phyloP scores from a whole-genome alignment of 306 rosid genomes.

The Oemleria cerasiformis region DNA sequence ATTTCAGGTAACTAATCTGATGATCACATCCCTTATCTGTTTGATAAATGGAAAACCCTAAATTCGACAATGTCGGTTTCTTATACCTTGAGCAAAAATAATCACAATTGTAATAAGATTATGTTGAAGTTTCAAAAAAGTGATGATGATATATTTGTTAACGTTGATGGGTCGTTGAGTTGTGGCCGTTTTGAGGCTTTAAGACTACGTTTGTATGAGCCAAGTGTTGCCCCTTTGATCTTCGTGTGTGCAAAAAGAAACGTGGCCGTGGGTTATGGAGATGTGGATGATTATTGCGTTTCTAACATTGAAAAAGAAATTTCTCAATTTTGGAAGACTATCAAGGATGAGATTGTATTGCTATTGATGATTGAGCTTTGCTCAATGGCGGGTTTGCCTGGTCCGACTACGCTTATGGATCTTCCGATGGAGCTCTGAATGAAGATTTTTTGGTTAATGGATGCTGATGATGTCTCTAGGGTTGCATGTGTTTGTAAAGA shows the following conservation, averaged over 20 bases:
- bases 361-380: slow-evolving; percentile 77
- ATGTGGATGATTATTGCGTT: too few relatives aligned
- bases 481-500: slow-evolving; percentile 56
- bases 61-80: background rate
- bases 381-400: slow-evolving; percentile 27
- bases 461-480: slow-evolving; percentile 56
- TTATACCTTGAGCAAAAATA: too few relatives aligned
- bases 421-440: slow-evolving; percentile 63
- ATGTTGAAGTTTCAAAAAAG: too few relatives aligned
- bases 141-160: too few relatives aligned
- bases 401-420: slow-evolving; percentile 63
- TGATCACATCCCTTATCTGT: too few relatives aligned
- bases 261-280: too few relatives aligned
- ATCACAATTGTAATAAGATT: too few relatives aligned
- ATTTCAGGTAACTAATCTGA: slow-evolving; percentile 32
- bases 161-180: too few relatives aligned
- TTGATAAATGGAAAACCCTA: background rate
- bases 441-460: slow-evolving; percentile 55
- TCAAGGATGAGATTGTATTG: slow-evolving; percentile 65
- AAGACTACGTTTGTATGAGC: too few relatives aligned
- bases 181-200: too few relatives aligned
- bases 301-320: slow-evolving; percentile 33
- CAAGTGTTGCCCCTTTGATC: too few relatives aligned
- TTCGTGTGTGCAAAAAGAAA: too few relatives aligned
- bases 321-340: slow-evolving; percentile 69